phyloP scores from a whole-genome alignment of 179 eudicot species.

The Amaranthus tricolor region DNA sequence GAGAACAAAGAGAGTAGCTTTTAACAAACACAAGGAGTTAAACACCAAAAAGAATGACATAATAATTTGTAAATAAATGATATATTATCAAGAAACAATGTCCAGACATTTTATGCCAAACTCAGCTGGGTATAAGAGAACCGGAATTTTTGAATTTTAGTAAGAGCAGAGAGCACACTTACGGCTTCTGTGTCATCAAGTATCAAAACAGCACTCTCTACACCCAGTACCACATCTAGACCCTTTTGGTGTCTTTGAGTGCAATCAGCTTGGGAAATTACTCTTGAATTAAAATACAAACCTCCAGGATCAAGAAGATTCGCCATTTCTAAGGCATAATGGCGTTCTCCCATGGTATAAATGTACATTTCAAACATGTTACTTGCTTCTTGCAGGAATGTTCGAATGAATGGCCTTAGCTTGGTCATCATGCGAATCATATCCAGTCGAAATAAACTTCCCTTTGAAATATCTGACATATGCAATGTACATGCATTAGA shows the following conservation, averaged over 20 bases:
- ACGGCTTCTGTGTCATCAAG: slow-evolving; percentile 93
- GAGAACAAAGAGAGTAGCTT: too few relatives aligned
- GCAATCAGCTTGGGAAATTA: slow-evolving; percentile 83
- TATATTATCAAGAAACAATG: background rate
- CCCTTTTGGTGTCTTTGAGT: slow-evolving; percentile 84
- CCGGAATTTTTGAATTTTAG: background rate
- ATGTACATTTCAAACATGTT: slow-evolving; percentile 88
- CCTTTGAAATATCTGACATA: slow-evolving; percentile 56
- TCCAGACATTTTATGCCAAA: background rate
- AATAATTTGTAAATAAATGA: background rate
- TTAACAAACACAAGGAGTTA: background rate
- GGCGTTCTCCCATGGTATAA: slow-evolving; percentile 91
- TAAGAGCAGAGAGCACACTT: slow-evolving; percentile 25
- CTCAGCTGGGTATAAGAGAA: too few relatives aligned
- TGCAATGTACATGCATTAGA: slow-evolving; percentile 6
- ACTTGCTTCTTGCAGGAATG: slow-evolving; percentile 74
- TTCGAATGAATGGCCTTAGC: slow-evolving; percentile 88
- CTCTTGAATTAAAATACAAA: slow-evolving; percentile 66
- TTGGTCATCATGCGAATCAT: slow-evolving; percentile 85
- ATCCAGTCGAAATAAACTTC: slow-evolving; percentile 66
- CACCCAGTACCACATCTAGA: slow-evolving; percentile 83
- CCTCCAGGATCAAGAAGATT: slow-evolving; percentile 68
- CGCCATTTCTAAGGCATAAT: slow-evolving; percentile 86
- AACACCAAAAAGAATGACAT: background rate
- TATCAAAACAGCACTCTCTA: slow-evolving; percentile 79